Percentiles rank a stretch among this genome's conserved stretches.
Conservation (phyloP, 352 stramenopile species). For the Phytophthora citricola region DNA sequence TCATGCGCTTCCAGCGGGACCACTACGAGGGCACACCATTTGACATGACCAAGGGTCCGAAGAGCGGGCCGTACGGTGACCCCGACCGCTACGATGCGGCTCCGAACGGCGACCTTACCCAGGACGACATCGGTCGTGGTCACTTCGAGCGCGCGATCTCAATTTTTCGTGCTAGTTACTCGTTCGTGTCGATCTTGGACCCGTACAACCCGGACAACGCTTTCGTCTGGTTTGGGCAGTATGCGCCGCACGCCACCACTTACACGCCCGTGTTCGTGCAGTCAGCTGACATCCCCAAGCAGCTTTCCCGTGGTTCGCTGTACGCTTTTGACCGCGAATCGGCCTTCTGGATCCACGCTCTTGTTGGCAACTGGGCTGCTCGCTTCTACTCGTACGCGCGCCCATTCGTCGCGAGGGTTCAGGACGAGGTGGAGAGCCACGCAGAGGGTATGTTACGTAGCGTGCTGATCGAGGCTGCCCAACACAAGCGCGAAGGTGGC, state of each 20-base stretch:
- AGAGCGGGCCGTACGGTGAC: slow-evolving; percentile 90
- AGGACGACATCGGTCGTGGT: slow-evolving; percentile 57
- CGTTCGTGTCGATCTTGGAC: slow-evolving; percentile 79
- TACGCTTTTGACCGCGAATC: slow-evolving; percentile 67
- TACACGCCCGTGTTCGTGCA: slow-evolving; percentile 92
- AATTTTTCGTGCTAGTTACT: slow-evolving; percentile 94
- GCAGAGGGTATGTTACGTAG: slow-evolving; percentile 43
- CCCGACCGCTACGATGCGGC: slow-evolving; percentile 89
- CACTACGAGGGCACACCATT: slow-evolving; percentile 95
- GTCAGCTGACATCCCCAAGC: slow-evolving; percentile 50
- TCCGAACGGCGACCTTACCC: slow-evolving; percentile 52
- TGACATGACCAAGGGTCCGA: slow-evolving; percentile 83
- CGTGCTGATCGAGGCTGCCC: slow-evolving; percentile 45
- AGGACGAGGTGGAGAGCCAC: slow-evolving; percentile 65
- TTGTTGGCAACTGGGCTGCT: slow-evolving; percentile 88
- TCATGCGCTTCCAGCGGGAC: slow-evolving; percentile 93
- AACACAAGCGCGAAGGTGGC: slow-evolving; percentile 46
- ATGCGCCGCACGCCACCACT: slow-evolving; percentile 85
- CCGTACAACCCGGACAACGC: slow-evolving; percentile 62
- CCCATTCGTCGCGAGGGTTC: slow-evolving; percentile 62
- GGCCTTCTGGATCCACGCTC: slow-evolving; percentile 79
- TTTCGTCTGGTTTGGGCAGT: slow-evolving; percentile 91
- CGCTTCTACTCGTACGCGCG: slow-evolving; percentile 79
- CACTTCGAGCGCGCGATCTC: slow-evolving; percentile 94
- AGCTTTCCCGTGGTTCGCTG: slow-evolving; percentile 65